A percentile compares a stretch with the other conserved stretches of the same genome.
phyloP scores from a whole-genome alignment of 1,284 basidiomycete genomes.

The Sporisorium graminicola region DNA sequence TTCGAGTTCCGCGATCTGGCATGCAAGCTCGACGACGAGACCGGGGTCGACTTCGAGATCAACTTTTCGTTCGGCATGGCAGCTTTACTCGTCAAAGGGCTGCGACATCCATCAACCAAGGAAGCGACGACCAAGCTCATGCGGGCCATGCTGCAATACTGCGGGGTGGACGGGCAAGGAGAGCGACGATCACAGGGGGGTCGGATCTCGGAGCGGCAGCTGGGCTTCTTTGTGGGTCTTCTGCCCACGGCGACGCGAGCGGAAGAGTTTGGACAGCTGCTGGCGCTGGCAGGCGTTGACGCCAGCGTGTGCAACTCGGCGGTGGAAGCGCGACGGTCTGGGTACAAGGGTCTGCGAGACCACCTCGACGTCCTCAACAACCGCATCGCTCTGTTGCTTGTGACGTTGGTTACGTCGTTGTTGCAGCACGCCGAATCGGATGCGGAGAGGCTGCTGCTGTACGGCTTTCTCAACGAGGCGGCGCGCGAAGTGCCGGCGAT shows the following conservation, averaged over 20 bases:
- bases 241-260: conserved; percentile 58
- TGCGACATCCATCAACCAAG: conserved; percentile 61
- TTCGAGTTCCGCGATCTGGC: conserved; percentile 63
- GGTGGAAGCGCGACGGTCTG: conserved; percentile 44
- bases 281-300: conserved; percentile 54
- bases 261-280: conserved; percentile 60
- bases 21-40: conserved; percentile 62
- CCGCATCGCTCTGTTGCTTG: conserved; percentile 59
- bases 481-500: conserved; percentile 60
- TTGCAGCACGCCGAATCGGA: conserved; percentile 62
- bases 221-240: conserved; percentile 63
- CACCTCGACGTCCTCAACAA: conserved; percentile 59
- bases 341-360: conserved; percentile 48
- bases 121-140: conserved; percentile 59
- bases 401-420: conserved; percentile 59
- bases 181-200: conserved; percentile 38
- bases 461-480: conserved; percentile 61
- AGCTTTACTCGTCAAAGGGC: conserved; percentile 62
- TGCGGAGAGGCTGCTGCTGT: conserved; percentile 58
- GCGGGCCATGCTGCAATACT: conserved; percentile 54
- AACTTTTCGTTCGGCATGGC: conserved; percentile 65
- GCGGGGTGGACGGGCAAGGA: conserved; percentile 49
- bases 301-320: conserved; percentile 34
- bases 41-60: conserved; percentile 66
- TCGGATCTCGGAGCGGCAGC: conserved; percentile 51